A percentile compares a stretch with the other conserved stretches of the same genome.
phyloP scores from a whole-genome alignment of 345 rosid species.

The Lepidium aucheri region DNA sequence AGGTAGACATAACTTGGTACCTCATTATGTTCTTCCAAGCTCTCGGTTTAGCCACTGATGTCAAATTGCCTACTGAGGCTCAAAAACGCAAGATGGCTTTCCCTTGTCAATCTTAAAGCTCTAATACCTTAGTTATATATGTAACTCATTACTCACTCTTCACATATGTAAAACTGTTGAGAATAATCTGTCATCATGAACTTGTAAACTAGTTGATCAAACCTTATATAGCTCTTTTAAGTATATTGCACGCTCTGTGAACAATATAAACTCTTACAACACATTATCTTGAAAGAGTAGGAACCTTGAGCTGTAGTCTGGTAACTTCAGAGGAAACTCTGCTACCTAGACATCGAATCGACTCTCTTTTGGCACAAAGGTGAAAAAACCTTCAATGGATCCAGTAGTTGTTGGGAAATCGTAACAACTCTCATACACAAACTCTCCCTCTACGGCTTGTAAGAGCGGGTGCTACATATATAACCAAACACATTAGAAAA shows the following conservation, averaged over 20 bases:
- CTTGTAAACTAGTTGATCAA: background rate
- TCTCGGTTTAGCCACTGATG: constrained; percentile 64
- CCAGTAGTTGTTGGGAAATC: constrained; percentile 34
- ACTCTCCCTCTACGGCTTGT: constrained; percentile 55
- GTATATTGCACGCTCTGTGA: background rate
- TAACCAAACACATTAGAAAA: background rate
- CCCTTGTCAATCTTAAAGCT: constrained; percentile 2
- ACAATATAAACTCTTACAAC: background rate
- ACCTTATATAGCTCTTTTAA: background rate
- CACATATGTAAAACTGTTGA: background rate
- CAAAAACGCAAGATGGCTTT: constrained; percentile 52
- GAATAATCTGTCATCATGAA: background rate
- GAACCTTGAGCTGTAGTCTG: constrained; percentile 39
- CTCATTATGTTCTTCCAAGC: constrained; percentile 47
- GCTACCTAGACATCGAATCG: constrained; percentile 57
- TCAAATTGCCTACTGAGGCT: constrained; percentile 51
- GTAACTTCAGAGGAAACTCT: constrained; percentile 44
- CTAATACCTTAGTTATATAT: background rate
- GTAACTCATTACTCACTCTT: background rate
- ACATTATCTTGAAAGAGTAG: background rate
- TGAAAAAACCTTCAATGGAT: constrained; percentile 67
- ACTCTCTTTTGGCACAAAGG: constrained; percentile 70
- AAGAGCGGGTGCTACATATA: constrained; percentile 53
- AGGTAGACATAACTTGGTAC: constrained; percentile 78
- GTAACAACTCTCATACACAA: constrained; percentile 61